A percentile compares a stretch with the other conserved stretches of the same genome.
Conservation (phyloP, 179 eudicot genomes). For the Monotropa hypopitys region DNA sequence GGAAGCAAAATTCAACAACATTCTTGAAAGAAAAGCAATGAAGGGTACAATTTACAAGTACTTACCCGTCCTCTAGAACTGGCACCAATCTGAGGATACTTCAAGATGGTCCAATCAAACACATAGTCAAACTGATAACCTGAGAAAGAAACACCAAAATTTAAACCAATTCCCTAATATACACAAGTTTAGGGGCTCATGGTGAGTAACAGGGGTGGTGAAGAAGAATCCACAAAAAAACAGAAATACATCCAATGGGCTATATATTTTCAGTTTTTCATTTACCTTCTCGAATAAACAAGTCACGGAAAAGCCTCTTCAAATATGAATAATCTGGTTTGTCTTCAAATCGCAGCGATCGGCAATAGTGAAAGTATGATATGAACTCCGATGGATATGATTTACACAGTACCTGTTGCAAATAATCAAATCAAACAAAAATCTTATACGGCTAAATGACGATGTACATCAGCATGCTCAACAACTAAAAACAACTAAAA, state of each 20-base stretch:
- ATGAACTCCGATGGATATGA: conserved; percentile 83
- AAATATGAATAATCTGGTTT: conserved; percentile 88
- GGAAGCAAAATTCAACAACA: conserved; percentile 5
- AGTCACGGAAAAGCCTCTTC: conserved; percentile 72
- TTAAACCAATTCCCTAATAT: not conserved
- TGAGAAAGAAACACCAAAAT: conserved; percentile 14
- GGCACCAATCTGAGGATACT: conserved; percentile 86
- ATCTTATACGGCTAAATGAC: not conserved
- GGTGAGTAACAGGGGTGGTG: not conserved
- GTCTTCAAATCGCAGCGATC: conserved; percentile 85
- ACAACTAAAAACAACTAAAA: not conserved
- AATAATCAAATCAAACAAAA: not conserved
- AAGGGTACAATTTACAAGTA: conserved; percentile 13
- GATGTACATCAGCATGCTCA: not conserved
- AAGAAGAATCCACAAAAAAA: not conserved
- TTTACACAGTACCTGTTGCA: conserved; percentile 71
- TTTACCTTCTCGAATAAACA: conserved; percentile 56
- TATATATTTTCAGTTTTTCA: not conserved
- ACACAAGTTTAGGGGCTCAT: not conserved
- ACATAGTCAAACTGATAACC: conserved; percentile 94
- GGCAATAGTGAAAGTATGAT: conserved; percentile 87
- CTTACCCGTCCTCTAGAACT: conserved; percentile 79
- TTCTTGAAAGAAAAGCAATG: not conserved
- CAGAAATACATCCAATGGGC: not conserved
- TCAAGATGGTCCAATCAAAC: conserved; percentile 94